phyloP scores from a whole-genome alignment of 495 filamentous ascomycete species.

The Lentithecium fluviatile region DNA sequence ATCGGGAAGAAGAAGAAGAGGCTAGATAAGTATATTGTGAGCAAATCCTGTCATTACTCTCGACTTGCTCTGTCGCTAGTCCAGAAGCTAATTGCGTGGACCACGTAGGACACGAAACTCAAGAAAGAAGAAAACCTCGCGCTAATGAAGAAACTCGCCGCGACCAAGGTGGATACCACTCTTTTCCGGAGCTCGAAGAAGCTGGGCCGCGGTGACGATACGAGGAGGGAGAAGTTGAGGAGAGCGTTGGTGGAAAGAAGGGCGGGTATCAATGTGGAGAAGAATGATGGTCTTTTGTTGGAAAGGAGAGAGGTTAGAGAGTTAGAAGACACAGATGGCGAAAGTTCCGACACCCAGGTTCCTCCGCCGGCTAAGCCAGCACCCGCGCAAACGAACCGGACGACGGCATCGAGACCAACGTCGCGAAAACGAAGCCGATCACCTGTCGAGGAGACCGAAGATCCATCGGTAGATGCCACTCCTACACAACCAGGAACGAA shows the following conservation, averaged over 20 bases:
- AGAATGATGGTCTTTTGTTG: slow-evolving; percentile 49
- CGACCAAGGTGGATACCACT: slow-evolving; percentile 76
- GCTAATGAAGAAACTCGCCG: slow-evolving; percentile 76
- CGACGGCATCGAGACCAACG: neutral
- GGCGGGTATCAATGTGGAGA: slow-evolving; percentile 56
- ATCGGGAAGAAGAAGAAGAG: slow-evolving; percentile 91
- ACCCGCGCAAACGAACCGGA: neutral
- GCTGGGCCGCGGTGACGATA: slow-evolving; percentile 64
- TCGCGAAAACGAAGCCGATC: slow-evolving; percentile 12
- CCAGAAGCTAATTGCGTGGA: neutral
- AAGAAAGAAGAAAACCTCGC: slow-evolving; percentile 89
- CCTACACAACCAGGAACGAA: slow-evolving; percentile 12
- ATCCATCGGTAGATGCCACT: slow-evolving; percentile 27
- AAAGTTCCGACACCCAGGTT: slow-evolving; percentile 7
- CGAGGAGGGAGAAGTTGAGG: slow-evolving; percentile 63
- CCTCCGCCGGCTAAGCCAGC: neutral
- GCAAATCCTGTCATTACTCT: slow-evolving; percentile 30
- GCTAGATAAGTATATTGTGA: slow-evolving; percentile 90
- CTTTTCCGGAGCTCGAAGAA: slow-evolving; percentile 72
- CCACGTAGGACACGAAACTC: slow-evolving; percentile 76
- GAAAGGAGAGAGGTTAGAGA: slow-evolving; percentile 36
- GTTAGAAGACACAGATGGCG: slow-evolving; percentile 41
- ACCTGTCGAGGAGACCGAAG: neutral
- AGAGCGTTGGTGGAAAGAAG: slow-evolving; percentile 58
- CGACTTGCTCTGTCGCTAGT: too few species aligned